A percentile compares a stretch with the other conserved stretches of the same genome.
phyloP scores from a whole-genome alignment of 2,329 filamentous ascomycete genomes.

The Microdochium nivale region DNA sequence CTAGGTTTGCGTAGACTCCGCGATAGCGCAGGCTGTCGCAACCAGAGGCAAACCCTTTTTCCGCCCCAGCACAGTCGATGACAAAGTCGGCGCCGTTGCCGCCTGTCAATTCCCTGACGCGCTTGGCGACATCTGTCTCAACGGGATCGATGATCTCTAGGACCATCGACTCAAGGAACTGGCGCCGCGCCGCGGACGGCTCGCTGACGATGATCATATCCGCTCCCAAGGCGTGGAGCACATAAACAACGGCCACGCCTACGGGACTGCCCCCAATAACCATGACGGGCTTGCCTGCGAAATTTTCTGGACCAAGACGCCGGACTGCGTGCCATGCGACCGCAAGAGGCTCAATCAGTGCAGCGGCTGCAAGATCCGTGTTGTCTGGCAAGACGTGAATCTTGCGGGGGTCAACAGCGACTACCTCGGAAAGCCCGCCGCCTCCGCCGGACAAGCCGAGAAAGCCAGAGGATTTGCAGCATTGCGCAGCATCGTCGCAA shows the following conservation, averaged over 20 bases:
- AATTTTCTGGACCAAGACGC: background rate
- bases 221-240: background rate
- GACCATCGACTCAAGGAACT: background rate
- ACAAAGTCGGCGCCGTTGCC: background rate
- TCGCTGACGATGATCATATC: background rate
- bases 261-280: background rate
- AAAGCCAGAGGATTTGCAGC: background rate
- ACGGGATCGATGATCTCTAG: background rate
- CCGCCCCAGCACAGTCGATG: background rate
- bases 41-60: background rate
- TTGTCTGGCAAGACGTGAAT: background rate
- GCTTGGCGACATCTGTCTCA: background rate
- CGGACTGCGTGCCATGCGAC: background rate
- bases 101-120: background rate
- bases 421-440: background rate
- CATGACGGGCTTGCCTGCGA: background rate
- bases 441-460: background rate
- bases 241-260: background rate
- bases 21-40: background rate
- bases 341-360: background rate
- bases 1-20: background rate
- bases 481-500: background rate
- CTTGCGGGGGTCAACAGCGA: background rate
- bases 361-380: background rate
- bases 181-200: background rate